A percentile compares a stretch with the other conserved stretches of the same genome.
Evolutionary conservation across 495 filamentous ascomycete species (phyloP).

Genomic region (Tuber umbilicatum): DNA sequence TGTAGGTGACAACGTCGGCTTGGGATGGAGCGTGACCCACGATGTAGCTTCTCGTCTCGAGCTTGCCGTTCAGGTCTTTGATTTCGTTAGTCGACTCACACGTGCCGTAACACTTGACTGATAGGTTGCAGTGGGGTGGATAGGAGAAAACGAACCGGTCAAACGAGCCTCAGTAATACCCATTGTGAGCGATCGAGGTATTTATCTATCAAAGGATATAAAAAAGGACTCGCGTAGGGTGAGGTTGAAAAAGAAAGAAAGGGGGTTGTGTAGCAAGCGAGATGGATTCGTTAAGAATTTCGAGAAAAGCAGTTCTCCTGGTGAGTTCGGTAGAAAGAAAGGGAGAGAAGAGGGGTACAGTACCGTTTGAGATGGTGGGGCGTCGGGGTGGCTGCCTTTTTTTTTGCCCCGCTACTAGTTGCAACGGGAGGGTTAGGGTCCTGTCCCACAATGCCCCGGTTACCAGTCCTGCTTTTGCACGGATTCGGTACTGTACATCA

Average conservation of each 20-base stretch:
- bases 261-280: not conserved
- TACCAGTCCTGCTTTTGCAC: not conserved
- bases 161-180: constrained; percentile 91
- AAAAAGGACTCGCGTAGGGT: constrained; percentile 7
- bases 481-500: not conserved
- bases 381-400: not conserved
- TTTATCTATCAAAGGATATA: constrained; percentile 17
- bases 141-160: constrained; percentile 56
- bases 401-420: not conserved
- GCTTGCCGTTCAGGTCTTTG: constrained; percentile 83
- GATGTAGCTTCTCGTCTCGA: constrained; percentile 86
- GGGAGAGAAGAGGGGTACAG: not conserved
- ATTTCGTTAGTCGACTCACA: constrained; percentile 7
- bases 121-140: not conserved
- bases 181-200: constrained; percentile 56
- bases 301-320: not conserved
- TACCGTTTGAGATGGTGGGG: not conserved
- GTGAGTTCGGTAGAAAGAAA: not conserved
- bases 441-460: not conserved
- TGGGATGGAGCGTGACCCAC: constrained; percentile 86
- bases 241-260: not conserved
- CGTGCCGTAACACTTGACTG: not conserved
- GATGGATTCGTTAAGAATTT: not conserved
- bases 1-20: constrained; percentile 92
- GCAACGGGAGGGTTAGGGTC: not conserved